Base-by-base conservation (phyloP, 2,329 filamentous ascomycete genomes). In the Monilinia polystroma region DNA sequence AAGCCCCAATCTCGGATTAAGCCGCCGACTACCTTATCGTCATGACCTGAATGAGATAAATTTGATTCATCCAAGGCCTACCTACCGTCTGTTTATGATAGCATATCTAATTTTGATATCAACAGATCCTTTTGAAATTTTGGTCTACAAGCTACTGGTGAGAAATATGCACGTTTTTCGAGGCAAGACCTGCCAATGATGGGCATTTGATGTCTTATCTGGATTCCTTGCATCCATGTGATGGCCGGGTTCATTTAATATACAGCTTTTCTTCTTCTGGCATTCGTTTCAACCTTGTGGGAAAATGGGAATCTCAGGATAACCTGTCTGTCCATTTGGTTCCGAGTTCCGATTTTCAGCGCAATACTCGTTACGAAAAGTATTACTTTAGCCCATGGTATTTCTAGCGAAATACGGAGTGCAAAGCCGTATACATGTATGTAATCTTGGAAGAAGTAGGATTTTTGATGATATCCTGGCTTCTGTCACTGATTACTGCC, bases 371-470 rank as follows among this genome's bases (percentile, higher is more conserved):
- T 43, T 16, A 59, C 23, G 41, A 45, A 32, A n/a, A n/a, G 38
- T 45, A 43, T 52, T n/a, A 55, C 29, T 14, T 29, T 20, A 53
- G 54, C 23, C 35, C 14, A 10, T 41, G 35, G 38, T 14, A 18
- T 56, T 23, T 56, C 35, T 41, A 38, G 41, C 41, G 18, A 47
- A 59, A 63, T 63, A 16, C 35, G 29, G 43, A 54, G 43, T 26
- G 18, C 45, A 35, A 54, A 54, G 14, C 26, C 7, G 12, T 14
- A 43, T 26, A 8, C 6, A 35, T 35, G 32, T 35, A 35, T 35
- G 45, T 6, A 47, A 20, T 6, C 4, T 41, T 51, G 29, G 45
- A 43, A 49, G 52, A 29, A 64, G 20, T 23, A 55, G 6, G 41
- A 23, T 51, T 8, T 35, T 14, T 10, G 32, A 26, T 23, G 20